These are phyloP conservation scores for Boletus rubroflammeus DNA, from an alignment of 768 basidiomycete species.

Conservation along the genomic window DNA sequence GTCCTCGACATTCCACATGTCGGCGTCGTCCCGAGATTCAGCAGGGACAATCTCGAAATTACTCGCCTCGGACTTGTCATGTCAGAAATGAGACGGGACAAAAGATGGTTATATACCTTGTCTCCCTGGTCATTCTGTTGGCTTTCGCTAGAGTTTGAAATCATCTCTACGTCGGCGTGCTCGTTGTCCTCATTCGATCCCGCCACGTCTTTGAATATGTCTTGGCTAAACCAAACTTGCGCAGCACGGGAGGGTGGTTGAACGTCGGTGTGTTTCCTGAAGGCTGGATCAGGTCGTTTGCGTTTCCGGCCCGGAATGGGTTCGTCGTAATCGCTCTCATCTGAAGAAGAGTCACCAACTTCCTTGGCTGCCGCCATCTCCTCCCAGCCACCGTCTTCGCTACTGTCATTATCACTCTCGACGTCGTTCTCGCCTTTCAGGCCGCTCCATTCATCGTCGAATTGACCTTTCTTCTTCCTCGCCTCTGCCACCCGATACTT, in stretches of 20 bases:
- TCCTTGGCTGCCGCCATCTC: slow-evolving; percentile 55
- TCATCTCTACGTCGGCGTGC: slow-evolving; percentile 23
- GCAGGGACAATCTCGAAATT: slow-evolving; percentile 78
- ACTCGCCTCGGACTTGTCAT: slow-evolving; percentile 26
- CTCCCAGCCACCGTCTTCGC: slow-evolving; percentile 67
- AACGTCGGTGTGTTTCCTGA: slow-evolving; percentile 37
- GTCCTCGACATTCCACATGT: slow-evolving; percentile 79
- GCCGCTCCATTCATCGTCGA: slow-evolving; percentile 75
- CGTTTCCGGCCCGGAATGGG: slow-evolving; percentile 39
- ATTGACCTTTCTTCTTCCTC: slow-evolving; percentile 64
- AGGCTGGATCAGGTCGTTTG: slow-evolving; percentile 30
- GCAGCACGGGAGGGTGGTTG: slow-evolving; percentile 52
- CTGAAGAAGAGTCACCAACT: slow-evolving; percentile 46
- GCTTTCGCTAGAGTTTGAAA: slow-evolving; percentile 29
- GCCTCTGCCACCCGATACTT: slow-evolving; percentile 85
- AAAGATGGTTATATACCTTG: slow-evolving; percentile 20
- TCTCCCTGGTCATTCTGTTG: slow-evolving; percentile 29
- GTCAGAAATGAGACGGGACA: slow-evolving; percentile 7
- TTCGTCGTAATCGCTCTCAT: slow-evolving; percentile 45
- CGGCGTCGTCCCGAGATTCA: slow-evolving; percentile 50
- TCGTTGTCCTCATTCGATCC: slow-evolving; percentile 34
- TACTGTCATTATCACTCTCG: slow-evolving; percentile 38
- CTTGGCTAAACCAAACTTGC: slow-evolving; percentile 95
- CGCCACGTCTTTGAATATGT: slow-evolving; percentile 63
- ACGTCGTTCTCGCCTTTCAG: slow-evolving; percentile 46